Base-by-base conservation (phyloP, 2,329 filamentous ascomycete species). In the Cryphonectria parasitica region DNA sequence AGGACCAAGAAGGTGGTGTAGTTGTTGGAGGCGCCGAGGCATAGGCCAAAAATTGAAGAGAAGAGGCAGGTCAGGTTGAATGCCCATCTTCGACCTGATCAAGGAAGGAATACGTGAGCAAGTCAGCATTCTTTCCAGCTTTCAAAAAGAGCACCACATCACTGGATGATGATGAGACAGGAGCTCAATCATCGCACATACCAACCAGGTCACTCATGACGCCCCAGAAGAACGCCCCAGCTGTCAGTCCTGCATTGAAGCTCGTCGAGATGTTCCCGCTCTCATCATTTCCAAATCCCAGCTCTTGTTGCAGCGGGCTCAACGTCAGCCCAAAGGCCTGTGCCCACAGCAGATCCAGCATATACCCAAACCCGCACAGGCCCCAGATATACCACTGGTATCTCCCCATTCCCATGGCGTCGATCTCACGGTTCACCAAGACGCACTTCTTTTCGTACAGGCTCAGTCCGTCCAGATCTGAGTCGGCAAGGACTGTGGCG, bases 21-120 rank as follows among this genome's bases (percentile, higher is more conserved):
- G 15, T 78, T 82, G 68, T 84, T 81, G 11, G 85, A 83, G 1
- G 82, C 83, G 19, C 83, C 87, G 1, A 88, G 80, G 31, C 82
- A 83, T 0, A 88, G 77, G 11, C 87, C 86, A 71, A 89, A 89
- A 3, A 86, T 75, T 11, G 84, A 84, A 0, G 85, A 80, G 67
- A 88, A 81, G n/a, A 89, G 79, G 63, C 86, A 86, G 0, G 87
- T 89, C 52, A 87, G 74, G 75, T 89, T 89, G 78, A 89, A 89
- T 0, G 86, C 86, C 83, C 85, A 88, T 68, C 82, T 81, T 41
- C 87, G 83, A 49, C 70, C 70, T 71, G 3, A 11, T 13, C 8
- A 39, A 67, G 80, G 81, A 17, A 45, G 17, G 41, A 22, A 83
- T 56, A 3, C 19, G 64, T 34, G 19, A 19, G 10, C n/a, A 45